These are phyloP conservation scores for Gillenia trifoliata DNA, from an alignment of 306 rosid genomes.

Conservation along the genomic window DNA sequence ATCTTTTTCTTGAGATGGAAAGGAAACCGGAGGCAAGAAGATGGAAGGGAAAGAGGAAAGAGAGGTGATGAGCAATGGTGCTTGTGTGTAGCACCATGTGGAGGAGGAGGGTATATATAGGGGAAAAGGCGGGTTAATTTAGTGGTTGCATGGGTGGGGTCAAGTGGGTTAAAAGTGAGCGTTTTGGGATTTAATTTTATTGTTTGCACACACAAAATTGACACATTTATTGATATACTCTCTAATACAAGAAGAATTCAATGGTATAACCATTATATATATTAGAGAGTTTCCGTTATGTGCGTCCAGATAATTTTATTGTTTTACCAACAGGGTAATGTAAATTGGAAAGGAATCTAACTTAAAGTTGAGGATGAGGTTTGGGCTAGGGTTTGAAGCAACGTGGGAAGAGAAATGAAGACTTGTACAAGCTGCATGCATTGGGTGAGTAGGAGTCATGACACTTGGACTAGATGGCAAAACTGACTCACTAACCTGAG, in stretches of 20 bases:
- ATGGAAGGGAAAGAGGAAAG: background rate
- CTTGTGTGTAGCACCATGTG: background rate
- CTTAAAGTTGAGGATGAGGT: background rate
- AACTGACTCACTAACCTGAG: background rate
- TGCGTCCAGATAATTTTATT: too few species aligned
- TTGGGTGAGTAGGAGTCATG: background rate
- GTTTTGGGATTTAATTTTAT: background rate
- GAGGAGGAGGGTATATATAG: background rate
- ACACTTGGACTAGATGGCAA: background rate
- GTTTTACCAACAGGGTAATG: background rate
- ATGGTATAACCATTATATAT: background rate
- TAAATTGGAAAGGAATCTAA: background rate
- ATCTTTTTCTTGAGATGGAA: background rate
- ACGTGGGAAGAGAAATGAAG: background rate
- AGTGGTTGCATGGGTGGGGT: background rate
- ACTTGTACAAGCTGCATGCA: background rate
- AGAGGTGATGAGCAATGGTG: background rate
- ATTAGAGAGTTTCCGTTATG: too few species aligned
- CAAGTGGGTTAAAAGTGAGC: background rate
- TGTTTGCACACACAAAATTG: background rate
- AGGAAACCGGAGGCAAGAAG: background rate
- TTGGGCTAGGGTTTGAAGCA: background rate
- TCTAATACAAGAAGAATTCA: background rate
- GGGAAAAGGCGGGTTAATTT: background rate
- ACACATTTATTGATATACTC: background rate